Conservation (phyloP, 164 flowering plant genomes). For the Nymphaea colorata region DNA sequence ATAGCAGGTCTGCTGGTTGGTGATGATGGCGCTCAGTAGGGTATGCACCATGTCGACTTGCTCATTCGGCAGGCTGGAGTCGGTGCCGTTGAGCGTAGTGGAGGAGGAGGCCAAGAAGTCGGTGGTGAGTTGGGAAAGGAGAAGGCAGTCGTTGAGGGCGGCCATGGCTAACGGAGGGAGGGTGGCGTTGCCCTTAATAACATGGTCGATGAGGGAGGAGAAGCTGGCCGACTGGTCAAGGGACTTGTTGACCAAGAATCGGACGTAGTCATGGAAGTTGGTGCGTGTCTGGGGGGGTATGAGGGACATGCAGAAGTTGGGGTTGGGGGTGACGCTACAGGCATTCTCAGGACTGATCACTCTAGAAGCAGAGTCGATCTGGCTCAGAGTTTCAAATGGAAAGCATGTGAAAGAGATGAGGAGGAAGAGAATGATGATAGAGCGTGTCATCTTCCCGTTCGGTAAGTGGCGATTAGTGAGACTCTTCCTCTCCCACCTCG, state of each 20-base stretch:
- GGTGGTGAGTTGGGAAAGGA: slow-evolving; percentile 14
- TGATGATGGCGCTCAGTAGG: slow-evolving; percentile 21
- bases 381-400: no score
- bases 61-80: slow-evolving; percentile 2
- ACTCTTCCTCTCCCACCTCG: no score
- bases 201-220: slow-evolving; percentile 10
- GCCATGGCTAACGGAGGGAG: slow-evolving; percentile 9
- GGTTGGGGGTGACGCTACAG: slow-evolving; percentile 12
- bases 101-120: slow-evolving; percentile 16
- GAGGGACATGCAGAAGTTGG: slow-evolving; percentile 26
- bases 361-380: background rate
- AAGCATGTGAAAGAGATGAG: no score
- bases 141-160: slow-evolving; percentile 23
- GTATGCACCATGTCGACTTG: slow-evolving; percentile 20
- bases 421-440: no score
- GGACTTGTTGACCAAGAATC: slow-evolving; percentile 14
- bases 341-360: slow-evolving; percentile 11
- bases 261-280: slow-evolving; percentile 25
- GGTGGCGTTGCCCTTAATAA: slow-evolving; percentile 4
- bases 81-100: slow-evolving; percentile 9
- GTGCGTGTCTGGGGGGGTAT: slow-evolving; percentile 12
- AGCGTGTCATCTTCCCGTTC: no score
- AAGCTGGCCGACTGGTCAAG: slow-evolving; percentile 13
- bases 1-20: slow-evolving; percentile 26
- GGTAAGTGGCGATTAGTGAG: no score